These are phyloP conservation scores for Aspergillus alliaceus DNA, from an alignment of 2,329 filamentous ascomycete species.

Conservation along the genomic window DNA sequence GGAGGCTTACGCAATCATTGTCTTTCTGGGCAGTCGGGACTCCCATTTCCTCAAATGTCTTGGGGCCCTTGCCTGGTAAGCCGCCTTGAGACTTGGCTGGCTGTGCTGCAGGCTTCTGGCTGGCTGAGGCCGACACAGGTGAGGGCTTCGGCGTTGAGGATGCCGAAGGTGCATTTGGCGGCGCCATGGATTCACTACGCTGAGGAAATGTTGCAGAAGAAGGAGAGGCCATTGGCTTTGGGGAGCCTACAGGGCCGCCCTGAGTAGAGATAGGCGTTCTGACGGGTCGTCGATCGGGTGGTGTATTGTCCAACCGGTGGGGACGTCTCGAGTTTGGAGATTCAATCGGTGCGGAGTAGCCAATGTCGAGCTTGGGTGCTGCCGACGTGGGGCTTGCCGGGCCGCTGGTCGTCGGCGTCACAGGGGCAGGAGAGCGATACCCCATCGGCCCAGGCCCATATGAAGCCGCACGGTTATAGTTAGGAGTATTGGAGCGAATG, in stretches of 20 bases:
- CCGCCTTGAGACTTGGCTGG: constrained; percentile 32
- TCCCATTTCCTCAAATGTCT: constrained; percentile 98
- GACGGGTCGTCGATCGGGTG: constrained; percentile 31
- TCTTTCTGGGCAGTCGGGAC: constrained; percentile 81
- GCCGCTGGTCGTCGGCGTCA: constrained; percentile 29
- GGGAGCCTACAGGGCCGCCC: constrained; percentile 25
- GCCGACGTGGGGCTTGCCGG: constrained; percentile 32
- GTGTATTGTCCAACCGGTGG: constrained; percentile 25
- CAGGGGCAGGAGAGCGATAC: constrained; percentile 35
- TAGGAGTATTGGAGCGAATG: constrained; percentile 42
- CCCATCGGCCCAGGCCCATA: constrained; percentile 35
- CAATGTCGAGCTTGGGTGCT: constrained; percentile 45
- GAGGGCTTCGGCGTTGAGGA: constrained; percentile 43
- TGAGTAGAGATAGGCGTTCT: constrained; percentile 30
- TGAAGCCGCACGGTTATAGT: constrained; percentile 33
- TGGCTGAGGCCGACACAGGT: constrained; percentile 29
- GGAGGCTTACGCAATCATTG: constrained; percentile 77
- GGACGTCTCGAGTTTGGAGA: constrained; percentile 34
- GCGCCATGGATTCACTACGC: constrained; percentile 31
- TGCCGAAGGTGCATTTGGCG: constrained; percentile 39
- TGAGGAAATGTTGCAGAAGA: constrained; percentile 35
- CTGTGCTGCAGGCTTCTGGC: constrained; percentile 35
- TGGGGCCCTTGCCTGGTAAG: constrained; percentile 71
- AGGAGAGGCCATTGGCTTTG: constrained; percentile 28
- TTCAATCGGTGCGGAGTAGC: constrained; percentile 49